Conservation (phyloP, 2,329 filamentous ascomycete species). For the Alternaria consortialis region DNA sequence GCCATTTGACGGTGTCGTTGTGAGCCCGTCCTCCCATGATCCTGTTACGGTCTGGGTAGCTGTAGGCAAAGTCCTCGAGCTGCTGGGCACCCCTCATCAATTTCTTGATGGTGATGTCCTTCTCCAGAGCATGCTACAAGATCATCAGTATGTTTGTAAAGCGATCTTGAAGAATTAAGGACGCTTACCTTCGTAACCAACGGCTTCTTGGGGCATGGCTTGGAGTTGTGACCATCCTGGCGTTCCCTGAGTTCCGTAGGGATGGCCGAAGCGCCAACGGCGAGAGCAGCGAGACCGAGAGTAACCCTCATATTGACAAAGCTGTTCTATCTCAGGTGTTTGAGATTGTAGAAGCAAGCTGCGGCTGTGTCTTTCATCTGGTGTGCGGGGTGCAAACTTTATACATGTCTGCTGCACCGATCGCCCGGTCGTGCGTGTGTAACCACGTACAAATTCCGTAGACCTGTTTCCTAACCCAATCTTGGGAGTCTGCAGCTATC, state of each 20-base stretch:
- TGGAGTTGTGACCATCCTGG: background rate
- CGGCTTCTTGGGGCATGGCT: constrained; percentile 14
- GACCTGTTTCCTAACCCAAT: background rate
- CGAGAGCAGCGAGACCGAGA: constrained; percentile 34
- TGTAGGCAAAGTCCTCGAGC: constrained; percentile 52
- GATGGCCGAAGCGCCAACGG: constrained; percentile 27
- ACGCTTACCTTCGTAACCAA: constrained; percentile 28
- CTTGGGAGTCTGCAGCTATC: background rate
- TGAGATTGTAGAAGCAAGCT: constrained; percentile 3
- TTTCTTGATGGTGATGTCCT: constrained; percentile 35
- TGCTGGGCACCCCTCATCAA: constrained; percentile 42
- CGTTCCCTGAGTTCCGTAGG: constrained; percentile 7
- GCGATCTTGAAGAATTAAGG: background rate
- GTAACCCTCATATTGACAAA: constrained; percentile 32
- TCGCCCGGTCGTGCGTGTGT: background rate
- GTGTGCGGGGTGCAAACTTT: background rate
- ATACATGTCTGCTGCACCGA: background rate
- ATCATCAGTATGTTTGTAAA: constrained; percentile 14
- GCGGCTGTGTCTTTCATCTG: background rate
- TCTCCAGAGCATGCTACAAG: constrained; percentile 38
- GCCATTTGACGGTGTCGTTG: constrained; percentile 52
- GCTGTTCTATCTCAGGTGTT: background rate
- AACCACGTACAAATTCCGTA: background rate
- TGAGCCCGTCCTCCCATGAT: constrained; percentile 51
- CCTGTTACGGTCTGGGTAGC: constrained; percentile 48